phyloP scores from a whole-genome alignment of 176 grass and related monocot species.

The Avena sativa region DNA sequence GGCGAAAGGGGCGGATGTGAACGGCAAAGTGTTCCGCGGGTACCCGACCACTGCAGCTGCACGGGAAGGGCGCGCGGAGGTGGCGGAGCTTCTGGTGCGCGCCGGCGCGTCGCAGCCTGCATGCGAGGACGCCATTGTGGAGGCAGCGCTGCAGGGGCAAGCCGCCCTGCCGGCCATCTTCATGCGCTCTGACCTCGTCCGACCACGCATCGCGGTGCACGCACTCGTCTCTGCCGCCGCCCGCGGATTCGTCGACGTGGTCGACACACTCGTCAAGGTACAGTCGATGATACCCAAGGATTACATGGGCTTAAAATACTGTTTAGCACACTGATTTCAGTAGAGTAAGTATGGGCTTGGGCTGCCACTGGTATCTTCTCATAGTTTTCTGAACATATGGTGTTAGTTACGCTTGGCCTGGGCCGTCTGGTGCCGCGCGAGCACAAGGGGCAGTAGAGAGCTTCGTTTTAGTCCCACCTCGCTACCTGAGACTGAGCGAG shows the following conservation, averaged over 20 bases:
- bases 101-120: conserved; percentile 86
- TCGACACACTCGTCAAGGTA: conserved; percentile 65
- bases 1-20: conserved; percentile 89
- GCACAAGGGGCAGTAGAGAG: neutral
- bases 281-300: neutral
- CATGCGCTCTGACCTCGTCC: conserved; percentile 86
- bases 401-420: neutral
- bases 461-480: conserved; percentile 51
- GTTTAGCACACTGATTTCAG: neutral
- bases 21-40: conserved; percentile 80
- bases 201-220: conserved; percentile 69
- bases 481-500: accelerated
- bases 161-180: conserved; percentile 69
- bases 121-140: conserved; percentile 95
- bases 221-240: conserved; percentile 81
- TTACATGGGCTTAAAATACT: neutral
- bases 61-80: conserved; percentile 73
- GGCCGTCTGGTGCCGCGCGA: neutral
- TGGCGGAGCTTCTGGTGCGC: conserved; percentile 74
- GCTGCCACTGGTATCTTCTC: neutral
- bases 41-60: conserved; percentile 82
- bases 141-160: conserved; percentile 76
- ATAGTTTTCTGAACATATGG: neutral
- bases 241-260: conserved; percentile 79
- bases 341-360: neutral